Percentiles rank a stretch among this genome's conserved stretches.
Evolutionary conservation across 371 early-diverging fungal genomes (phyloP).

Genomic region (Mucor plumbeus): DNA sequence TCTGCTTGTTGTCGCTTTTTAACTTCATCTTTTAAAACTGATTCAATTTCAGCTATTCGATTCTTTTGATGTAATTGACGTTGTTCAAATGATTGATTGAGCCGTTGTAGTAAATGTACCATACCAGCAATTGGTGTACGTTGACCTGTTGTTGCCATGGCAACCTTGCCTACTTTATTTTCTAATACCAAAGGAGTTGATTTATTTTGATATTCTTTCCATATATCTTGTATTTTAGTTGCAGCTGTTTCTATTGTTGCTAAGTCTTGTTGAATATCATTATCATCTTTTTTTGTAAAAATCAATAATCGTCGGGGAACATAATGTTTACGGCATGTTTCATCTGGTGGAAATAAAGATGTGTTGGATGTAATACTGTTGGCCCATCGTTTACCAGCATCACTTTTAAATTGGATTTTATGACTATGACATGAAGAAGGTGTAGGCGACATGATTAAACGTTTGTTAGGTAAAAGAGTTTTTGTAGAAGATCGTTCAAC

Average conservation of each 20-base stretch:
- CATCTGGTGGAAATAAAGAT: conserved; percentile 36
- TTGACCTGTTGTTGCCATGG: conserved; percentile 18
- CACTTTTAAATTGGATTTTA: conserved; percentile 42
- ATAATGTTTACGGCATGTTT: conserved; percentile 35
- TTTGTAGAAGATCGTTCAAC: conserved; percentile 34
- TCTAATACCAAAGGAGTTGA: conserved; percentile 7
- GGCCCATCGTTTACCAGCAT: conserved; percentile 47
- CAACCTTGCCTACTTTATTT: conserved; percentile 17
- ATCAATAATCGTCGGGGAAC: conserved; percentile 33
- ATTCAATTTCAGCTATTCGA: conserved; percentile 33
- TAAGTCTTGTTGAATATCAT: not conserved
- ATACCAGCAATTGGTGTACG: conserved; percentile 36
- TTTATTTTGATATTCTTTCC: conserved; percentile 29
- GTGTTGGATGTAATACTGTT: conserved; percentile 22
- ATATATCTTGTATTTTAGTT: conserved; percentile 24
- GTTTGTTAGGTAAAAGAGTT: conserved; percentile 10
- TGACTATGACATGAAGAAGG: conserved; percentile 20
- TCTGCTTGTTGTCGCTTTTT: conserved; percentile 26
- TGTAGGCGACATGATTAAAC: conserved; percentile 8
- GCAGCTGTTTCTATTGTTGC: conserved; percentile 4
- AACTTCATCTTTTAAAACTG: conserved; percentile 30
- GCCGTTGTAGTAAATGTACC: conserved; percentile 35
- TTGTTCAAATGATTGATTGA: conserved; percentile 33
- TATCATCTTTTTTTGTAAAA: not conserved
- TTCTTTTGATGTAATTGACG: conserved; percentile 27